Percentiles rank a stretch among this genome's conserved stretches.
Evolutionary conservation across 306 rosid species (phyloP).

Genomic region (Begonia fuchsioides): DNA sequence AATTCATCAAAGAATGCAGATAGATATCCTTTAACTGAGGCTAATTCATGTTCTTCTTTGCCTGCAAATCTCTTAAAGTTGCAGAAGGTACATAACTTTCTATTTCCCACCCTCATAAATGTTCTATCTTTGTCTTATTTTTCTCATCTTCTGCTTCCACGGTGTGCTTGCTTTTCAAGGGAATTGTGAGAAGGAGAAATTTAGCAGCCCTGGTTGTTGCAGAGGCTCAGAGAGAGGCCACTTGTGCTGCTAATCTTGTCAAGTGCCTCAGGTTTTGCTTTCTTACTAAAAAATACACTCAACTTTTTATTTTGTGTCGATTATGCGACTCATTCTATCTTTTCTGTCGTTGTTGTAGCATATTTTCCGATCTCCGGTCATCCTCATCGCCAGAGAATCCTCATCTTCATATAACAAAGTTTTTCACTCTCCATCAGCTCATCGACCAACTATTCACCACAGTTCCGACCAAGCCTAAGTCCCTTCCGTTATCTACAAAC

Average conservation of each 20-base stretch:
- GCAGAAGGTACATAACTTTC: slow-evolving; percentile 45
- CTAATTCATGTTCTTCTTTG: slow-evolving; percentile 49
- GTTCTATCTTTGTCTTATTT: neutral
- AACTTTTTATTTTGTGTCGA: neutral
- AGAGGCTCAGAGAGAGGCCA: slow-evolving; percentile 87
- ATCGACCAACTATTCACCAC: slow-evolving; percentile 32
- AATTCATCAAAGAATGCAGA: slow-evolving; percentile 28
- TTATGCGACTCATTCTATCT: too few relatives aligned
- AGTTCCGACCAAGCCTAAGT: slow-evolving; percentile 31
- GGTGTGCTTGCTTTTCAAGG: slow-evolving; percentile 32
- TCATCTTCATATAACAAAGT: slow-evolving; percentile 48
- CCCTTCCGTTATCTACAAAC: slow-evolving; percentile 20
- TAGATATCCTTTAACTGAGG: slow-evolving; percentile 24
- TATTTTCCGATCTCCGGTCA: slow-evolving; percentile 54
- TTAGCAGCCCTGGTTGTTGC: slow-evolving; percentile 59
- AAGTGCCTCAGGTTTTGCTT: slow-evolving; percentile 64
- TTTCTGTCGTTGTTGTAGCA: slow-evolving; percentile 18
- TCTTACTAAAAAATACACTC: neutral
- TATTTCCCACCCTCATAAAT: slow-evolving; percentile 1
- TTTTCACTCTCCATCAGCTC: slow-evolving; percentile 57
- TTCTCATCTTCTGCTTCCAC: slow-evolving; percentile 5
- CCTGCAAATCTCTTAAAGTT: slow-evolving; percentile 53
- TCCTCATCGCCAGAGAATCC: slow-evolving; percentile 61
- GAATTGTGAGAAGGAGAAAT: slow-evolving; percentile 65
- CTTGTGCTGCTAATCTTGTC: slow-evolving; percentile 48